These are phyloP conservation scores for Fusarium nanum DNA, from an alignment of 2,329 filamentous ascomycete species.

Conservation along the genomic window DNA sequence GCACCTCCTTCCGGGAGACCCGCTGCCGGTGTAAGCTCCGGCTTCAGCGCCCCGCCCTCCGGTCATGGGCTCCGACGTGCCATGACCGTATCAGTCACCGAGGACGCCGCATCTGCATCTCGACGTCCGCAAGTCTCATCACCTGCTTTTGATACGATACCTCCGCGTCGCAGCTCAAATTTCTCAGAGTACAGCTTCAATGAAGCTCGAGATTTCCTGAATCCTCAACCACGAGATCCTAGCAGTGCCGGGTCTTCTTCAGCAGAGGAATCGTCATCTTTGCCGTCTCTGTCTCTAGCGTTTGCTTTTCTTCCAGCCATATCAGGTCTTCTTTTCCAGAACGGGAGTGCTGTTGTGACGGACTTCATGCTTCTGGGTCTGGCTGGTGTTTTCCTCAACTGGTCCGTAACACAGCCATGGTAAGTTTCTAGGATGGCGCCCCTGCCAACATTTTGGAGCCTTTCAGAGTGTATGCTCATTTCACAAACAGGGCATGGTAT, in stretches of 20 bases:
- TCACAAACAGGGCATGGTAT: slow-evolving; percentile 67
- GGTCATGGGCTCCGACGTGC: slow-evolving; percentile 57
- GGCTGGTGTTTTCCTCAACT: slow-evolving; percentile 88
- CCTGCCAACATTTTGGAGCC: background rate
- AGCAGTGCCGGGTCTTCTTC: slow-evolving; percentile 49
- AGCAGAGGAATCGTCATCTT: slow-evolving; percentile 69
- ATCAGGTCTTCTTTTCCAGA: slow-evolving; percentile 85
- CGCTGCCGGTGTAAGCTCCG: slow-evolving; percentile 46
- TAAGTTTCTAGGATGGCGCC: slow-evolving; percentile 56
- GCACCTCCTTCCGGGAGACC: slow-evolving; percentile 37
- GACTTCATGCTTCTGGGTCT: slow-evolving; percentile 85
- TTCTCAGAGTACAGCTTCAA: slow-evolving; percentile 80
- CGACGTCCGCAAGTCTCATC: slow-evolving; percentile 31
- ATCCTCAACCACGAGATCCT: slow-evolving; percentile 58
- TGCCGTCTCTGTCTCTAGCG: slow-evolving; percentile 83
- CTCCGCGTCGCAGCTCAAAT: slow-evolving; percentile 77
- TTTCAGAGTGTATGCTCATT: slow-evolving; percentile 12
- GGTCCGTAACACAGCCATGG: slow-evolving; percentile 93
- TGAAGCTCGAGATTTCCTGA: slow-evolving; percentile 76
- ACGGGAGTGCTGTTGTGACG: slow-evolving; percentile 85
- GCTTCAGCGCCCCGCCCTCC: slow-evolving; percentile 41
- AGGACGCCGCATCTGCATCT: slow-evolving; percentile 28
- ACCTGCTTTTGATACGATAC: slow-evolving; percentile 44
- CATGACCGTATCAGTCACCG: slow-evolving; percentile 53
- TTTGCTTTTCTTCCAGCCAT: slow-evolving; percentile 88